Evolutionary conservation across 116 monocot species (phyloP).

Genomic region (Posidonia oceanica): DNA sequence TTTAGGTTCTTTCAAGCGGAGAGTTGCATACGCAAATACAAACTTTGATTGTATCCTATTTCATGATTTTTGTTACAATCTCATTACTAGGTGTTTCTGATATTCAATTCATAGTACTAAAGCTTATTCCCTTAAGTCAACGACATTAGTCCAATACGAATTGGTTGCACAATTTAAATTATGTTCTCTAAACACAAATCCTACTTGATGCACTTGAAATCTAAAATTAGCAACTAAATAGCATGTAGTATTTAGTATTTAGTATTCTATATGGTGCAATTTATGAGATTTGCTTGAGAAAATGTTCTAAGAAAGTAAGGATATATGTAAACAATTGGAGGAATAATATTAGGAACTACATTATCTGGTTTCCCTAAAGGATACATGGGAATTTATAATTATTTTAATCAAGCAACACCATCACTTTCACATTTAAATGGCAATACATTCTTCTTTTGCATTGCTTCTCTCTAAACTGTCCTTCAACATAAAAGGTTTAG

Average conservation of each 20-base stretch:
- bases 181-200: no score
- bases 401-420: no score
- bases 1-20: slow-evolving; percentile 66
- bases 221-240: background rate
- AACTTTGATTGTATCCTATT: slow-evolving; percentile 91
- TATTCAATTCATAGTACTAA: no score
- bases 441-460: background rate
- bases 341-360: no score
- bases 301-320: background rate
- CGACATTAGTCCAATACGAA: no score
- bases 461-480: background rate
- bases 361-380: no score
- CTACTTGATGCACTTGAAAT: background rate
- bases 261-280: background rate
- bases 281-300: background rate
- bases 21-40: slow-evolving; percentile 89
- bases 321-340: no score
- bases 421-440: no score
- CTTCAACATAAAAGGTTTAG: background rate
- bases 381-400: no score
- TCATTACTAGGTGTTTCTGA: background rate
- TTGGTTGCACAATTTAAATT: no score
- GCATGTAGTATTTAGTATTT: background rate
- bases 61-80: background rate
- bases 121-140: no score